phyloP scores from a whole-genome alignment of 345 rosid genomes.

The Sonneratia alba region DNA sequence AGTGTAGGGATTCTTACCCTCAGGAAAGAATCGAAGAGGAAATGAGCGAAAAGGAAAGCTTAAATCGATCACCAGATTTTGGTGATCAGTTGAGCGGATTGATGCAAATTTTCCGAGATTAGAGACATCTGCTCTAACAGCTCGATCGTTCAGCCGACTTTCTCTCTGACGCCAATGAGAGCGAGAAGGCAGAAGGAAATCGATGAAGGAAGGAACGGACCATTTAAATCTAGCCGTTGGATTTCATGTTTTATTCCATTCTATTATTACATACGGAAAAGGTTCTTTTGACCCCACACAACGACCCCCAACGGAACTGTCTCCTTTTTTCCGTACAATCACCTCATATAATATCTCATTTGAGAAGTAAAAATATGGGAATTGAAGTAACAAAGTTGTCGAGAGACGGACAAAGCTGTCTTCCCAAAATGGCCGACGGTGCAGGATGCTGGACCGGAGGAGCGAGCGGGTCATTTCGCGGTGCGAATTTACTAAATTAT shows the following conservation, averaged over 20 bases:
- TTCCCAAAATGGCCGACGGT: neutral
- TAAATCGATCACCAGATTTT: slow-evolving; percentile 10
- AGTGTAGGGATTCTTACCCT: slow-evolving; percentile 25
- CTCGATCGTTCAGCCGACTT: slow-evolving; percentile 29
- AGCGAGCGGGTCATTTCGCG: neutral
- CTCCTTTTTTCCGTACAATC: too few relatives aligned
- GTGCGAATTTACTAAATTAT: neutral
- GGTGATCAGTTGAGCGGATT: slow-evolving; percentile 8
- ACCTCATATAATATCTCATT: too few relatives aligned
- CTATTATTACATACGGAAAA: too few relatives aligned
- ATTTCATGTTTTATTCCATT: slow-evolving; percentile 16
- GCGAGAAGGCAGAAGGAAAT: slow-evolving; percentile 1
- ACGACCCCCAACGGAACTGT: slow-evolving; percentile 11
- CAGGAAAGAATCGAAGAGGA: slow-evolving; percentile 35
- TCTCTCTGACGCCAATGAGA: slow-evolving; percentile 18
- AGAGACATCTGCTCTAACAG: slow-evolving; percentile 12
- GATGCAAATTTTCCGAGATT: neutral
- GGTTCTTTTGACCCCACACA: slow-evolving; percentile 5
- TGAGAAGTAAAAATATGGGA: too few relatives aligned
- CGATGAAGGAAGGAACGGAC: neutral
- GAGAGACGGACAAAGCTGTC: neutral
- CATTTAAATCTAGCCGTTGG: slow-evolving; percentile 37
- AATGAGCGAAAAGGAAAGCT: slow-evolving; percentile 1
- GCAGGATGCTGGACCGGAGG: neutral
- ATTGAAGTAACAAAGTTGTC: too few relatives aligned